Conservation (phyloP, 179 eudicot genomes). For the Vitellaria paradoxa region DNA sequence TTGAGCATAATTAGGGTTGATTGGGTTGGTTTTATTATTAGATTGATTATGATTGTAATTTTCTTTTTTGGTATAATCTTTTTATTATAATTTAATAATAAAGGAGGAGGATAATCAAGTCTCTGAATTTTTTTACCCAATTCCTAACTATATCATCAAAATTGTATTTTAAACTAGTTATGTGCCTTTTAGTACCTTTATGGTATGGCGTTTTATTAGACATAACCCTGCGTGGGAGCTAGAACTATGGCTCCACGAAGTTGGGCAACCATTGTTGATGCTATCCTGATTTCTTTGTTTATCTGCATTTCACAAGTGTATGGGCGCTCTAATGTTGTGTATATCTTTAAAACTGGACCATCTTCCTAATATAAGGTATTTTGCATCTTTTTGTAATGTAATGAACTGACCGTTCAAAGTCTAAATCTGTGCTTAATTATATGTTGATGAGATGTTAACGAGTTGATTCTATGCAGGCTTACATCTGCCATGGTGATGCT, state of each 20-base stretch:
- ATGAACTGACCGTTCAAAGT: not conserved
- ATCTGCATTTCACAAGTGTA: not conserved
- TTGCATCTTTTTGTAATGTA: not conserved
- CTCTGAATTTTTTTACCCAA: too few relatives aligned
- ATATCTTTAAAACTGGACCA: not conserved
- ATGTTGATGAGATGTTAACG: not conserved
- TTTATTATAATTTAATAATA: too few relatives aligned
- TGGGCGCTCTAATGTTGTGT: not conserved
- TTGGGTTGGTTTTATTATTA: too few relatives aligned
- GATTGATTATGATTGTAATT: too few relatives aligned
- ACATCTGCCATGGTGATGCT: conserved; percentile 81
- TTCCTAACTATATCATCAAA: not conserved
- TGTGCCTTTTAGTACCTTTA: not conserved
- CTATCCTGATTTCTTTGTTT: not conserved
- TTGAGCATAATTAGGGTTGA: too few relatives aligned
- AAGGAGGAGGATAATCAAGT: not conserved
- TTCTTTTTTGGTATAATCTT: too few relatives aligned
- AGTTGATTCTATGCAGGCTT: conserved; percentile 50
- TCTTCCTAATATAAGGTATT: not conserved
- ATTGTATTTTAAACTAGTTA: not conserved
- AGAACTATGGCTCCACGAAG: not conserved
- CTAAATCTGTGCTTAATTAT: not conserved
- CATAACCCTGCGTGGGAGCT: not conserved
- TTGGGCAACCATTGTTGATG: not conserved
- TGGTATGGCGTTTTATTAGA: not conserved